Evolutionary conservation across 768 basidiomycete genomes (phyloP), one percentile per base, ranked within the genome.

Genomic region (Cubamyces sp.): DNA sequence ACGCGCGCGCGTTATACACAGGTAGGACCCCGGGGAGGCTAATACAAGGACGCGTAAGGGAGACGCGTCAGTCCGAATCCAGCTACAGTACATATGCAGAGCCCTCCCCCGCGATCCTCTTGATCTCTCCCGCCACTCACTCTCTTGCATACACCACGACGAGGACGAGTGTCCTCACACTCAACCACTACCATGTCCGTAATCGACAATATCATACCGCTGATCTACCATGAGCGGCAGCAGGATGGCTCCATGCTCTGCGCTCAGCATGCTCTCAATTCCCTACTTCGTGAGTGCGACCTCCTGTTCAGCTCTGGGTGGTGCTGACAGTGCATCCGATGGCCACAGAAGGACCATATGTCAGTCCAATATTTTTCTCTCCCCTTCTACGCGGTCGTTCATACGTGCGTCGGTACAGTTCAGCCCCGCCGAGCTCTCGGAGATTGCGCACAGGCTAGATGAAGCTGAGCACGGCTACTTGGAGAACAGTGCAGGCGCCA

Each of bases 231-330:
- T 73, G 91, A 94, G 71, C 83, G 73, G 63, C 92, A 94, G 73
- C 83, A 92, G 70, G 65, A 75, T 59, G 91, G 90, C 23, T 92
- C 91, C 2, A 90, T 90, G 84, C 82, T 94, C 30, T 94, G 92
- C 71, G 92, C 92, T 14, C 92, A 94, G 70, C 91, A 94, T 75
- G 91, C 92, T 8, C 79, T 94, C 34, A 94, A 94, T 71, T 84
- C 84, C 18, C 78, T 94, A 19, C 79, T 94, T 30, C 92, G 92
- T 93, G 68, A 64, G 88, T 81, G 1, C 19, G 3, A 14, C 6
- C 18, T 14, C 30, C 34, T 6, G 23, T 23, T n/a, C 16, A 25
- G 6, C 11, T 11, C 18, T 25, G 15, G 1, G 18, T 15, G 23
- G 18, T 18, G 3, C 45, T 62, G 53, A 56, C 23, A 11, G 40